Conservation (phyloP, 805 yeast genomes). For the Spathaspora passalidarum region DNA sequence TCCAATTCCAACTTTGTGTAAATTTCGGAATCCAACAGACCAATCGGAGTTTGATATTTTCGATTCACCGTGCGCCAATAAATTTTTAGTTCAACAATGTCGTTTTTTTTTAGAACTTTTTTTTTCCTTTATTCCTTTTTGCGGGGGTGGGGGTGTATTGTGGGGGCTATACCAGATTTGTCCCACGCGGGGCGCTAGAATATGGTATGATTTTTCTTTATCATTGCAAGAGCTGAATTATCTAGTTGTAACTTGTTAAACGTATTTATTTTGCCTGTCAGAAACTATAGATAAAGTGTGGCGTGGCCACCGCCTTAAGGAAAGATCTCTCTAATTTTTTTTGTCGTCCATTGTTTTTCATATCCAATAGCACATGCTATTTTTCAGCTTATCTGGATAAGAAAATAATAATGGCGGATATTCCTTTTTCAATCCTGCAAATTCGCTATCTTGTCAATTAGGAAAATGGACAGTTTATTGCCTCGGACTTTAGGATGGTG, state of each 20-base stretch:
- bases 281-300: too few species aligned
- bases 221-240: too few species aligned
- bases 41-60: constrained; percentile 1
- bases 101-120: neutral
- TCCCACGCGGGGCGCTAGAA: too few species aligned
- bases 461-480: too few species aligned
- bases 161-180: too few species aligned
- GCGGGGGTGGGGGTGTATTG: constrained; percentile 1
- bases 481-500: too few species aligned
- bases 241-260: too few species aligned
- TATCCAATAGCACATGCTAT: neutral
- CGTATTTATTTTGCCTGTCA: too few species aligned
- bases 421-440: neutral
- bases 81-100: neutral
- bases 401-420: neutral
- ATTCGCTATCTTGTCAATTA: too few species aligned
- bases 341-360: neutral
- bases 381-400: neutral
- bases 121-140: neutral
- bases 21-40: neutral
- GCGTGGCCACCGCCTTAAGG: too few species aligned
- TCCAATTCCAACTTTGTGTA: neutral
- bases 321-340: too few species aligned
- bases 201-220: neutral
- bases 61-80: neutral